Conservation (phyloP, 768 basidiomycete species). For the Kockovaella imperatae region DNA sequence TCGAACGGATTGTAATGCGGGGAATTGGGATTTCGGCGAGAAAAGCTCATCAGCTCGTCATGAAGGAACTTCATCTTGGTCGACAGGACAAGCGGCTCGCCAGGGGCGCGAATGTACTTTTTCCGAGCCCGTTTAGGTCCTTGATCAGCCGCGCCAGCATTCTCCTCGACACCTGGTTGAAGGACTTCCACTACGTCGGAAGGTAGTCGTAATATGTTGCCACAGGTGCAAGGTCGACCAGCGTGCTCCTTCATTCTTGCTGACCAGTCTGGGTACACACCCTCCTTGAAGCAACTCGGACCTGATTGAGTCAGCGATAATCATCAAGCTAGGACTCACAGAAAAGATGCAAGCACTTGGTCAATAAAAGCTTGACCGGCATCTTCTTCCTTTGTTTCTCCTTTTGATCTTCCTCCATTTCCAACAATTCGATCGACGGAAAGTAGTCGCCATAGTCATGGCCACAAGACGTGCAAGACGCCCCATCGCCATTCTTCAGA, state of each 20-base stretch:
- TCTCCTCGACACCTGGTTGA: constrained; percentile 54
- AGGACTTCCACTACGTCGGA: constrained; percentile 76
- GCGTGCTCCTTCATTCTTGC: constrained; percentile 53
- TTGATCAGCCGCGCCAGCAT: constrained; percentile 37
- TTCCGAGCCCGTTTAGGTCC: constrained; percentile 12
- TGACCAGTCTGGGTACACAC: constrained; percentile 76
- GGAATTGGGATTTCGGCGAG: constrained; percentile 76
- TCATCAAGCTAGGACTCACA: constrained; percentile 48
- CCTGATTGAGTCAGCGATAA: constrained; percentile 18
- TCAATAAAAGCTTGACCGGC: constrained; percentile 52
- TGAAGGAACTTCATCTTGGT: constrained; percentile 84
- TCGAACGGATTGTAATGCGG: constrained; percentile 66
- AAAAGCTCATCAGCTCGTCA: constrained; percentile 69
- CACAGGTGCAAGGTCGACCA: constrained; percentile 65
- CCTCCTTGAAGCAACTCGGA: constrained; percentile 64
- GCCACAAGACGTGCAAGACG: constrained; percentile 83
- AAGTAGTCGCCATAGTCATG: constrained; percentile 56
- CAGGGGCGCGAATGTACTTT: constrained; percentile 30
- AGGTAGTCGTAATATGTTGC: constrained; percentile 55
- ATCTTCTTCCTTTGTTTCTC: constrained; percentile 27
- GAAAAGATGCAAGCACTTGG: constrained; percentile 89
- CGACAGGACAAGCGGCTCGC: constrained; percentile 50
- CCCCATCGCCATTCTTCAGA: constrained; percentile 74
- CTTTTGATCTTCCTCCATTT: constrained; percentile 44
- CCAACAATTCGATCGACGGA: constrained; percentile 23